Evolutionary conservation across 176 grass and related monocot genomes (phyloP).

Genomic region (barley (Hordeum vulgare)): MorexV3_pseudomolecules_assembly NC_058519.1:520341109-520341608

Average conservation of each 20-base stretch:
- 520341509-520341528: neutral
- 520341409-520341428: neutral
- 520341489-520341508: neutral
- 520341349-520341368: neutral
- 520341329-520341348: neutral
- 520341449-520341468: too few species aligned
- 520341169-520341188: neutral
- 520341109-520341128: too few species aligned
- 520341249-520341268: neutral
- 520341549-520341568: neutral
- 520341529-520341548: neutral
- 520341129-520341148: too few species aligned
- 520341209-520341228: neutral
- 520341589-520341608: neutral
- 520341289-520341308: neutral
- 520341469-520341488: too few species aligned
- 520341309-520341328: slow-evolving; percentile 8
- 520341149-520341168: too few species aligned
- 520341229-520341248: neutral
- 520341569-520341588: neutral
- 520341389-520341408: neutral
- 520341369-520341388: neutral
- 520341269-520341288: neutral
- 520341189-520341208: neutral
- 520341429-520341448: neutral